Conservation (phyloP, 306 rosid genomes). For the Trichosanthes truncata region DNA sequence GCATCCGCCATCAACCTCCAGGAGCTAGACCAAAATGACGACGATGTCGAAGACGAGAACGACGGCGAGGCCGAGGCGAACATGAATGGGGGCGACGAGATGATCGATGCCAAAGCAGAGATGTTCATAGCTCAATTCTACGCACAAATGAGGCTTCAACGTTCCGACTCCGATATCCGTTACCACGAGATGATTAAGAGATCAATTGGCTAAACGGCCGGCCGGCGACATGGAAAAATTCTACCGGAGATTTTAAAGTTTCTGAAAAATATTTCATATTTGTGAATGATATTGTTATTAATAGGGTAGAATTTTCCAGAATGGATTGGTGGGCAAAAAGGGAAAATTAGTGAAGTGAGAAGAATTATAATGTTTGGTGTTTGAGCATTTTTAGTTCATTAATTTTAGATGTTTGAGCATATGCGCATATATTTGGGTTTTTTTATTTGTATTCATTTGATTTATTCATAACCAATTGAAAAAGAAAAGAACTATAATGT, state of each 20-base stretch:
- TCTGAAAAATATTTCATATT: neutral
- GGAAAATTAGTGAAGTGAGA: neutral
- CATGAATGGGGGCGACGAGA: slow-evolving; percentile 24
- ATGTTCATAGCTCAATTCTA: slow-evolving; percentile 74
- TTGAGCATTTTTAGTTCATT: neutral
- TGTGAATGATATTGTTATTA: neutral
- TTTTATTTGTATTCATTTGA: neutral
- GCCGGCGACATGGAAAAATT: neutral
- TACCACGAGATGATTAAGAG: slow-evolving; percentile 27
- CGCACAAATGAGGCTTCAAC: slow-evolving; percentile 50
- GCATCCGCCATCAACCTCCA: slow-evolving; percentile 32
- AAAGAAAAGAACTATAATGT: no score
- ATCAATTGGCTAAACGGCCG: slow-evolving; percentile 27
- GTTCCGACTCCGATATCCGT: slow-evolving; percentile 9
- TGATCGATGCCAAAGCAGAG: slow-evolving; percentile 69
- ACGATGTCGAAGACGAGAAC: neutral
- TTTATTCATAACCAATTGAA: neutral
- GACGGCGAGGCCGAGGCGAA: neutral
- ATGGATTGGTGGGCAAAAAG: neutral
- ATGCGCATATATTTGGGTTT: neutral
- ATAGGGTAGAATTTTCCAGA: neutral
- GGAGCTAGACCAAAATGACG: slow-evolving; percentile 22
- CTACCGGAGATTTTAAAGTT: neutral
- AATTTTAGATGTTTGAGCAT: neutral
- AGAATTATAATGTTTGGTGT: neutral